Base-by-base conservation (phyloP, 495 filamentous ascomycete genomes). In the Neurospora cerealis region DNA sequence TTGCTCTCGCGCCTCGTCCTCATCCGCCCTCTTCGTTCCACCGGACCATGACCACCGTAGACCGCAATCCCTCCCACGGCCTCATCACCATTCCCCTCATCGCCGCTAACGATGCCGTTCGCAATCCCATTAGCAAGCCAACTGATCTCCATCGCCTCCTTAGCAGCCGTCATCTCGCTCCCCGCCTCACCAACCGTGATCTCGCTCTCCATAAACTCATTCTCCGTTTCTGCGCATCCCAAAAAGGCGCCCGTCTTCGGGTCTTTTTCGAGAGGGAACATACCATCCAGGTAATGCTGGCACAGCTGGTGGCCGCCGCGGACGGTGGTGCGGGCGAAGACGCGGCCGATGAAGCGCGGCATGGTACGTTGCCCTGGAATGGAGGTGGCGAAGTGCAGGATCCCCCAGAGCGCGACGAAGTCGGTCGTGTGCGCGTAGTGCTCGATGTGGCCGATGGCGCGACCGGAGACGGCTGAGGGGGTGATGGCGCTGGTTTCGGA, bases 401-500 rank as follows among this genome's bases (percentile, higher is more conserved):
- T 88, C 3, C 94, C 94, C 85, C 91, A 93, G 3, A 89, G 79
- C 1, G 92, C 87, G 0, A 97, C 93, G 74, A 93, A 91, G 77
- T 97, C 94, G 19, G 83, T 84, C 13, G 87, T 86, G 78, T 95
- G 93, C 19, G 89, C 91, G 80, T 96, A 97, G 80, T 97, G 94
- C 79, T 97, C 94, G 42, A 97, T 92, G 72, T 95, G 86, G 1
- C 87, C 83, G 70, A 96, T 89, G 46, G 88, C 84, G 74, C 87
- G 83, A 74, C 79, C 83, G 0, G 78, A 77, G 71, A 80, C 48
- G 48, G 71, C 46, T 73, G 78, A 74, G 24, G 73, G 75, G 54
- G 71, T 72, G 39, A 73, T 71, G 11, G 77, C 70, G 37, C 72
- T 74, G 13, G 75, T 76, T 37, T 77, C 73, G 32, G 39, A 70